These are phyloP conservation scores for Knufia fluminis DNA, from an alignment of 2,329 filamentous ascomycete species.

Conservation along the genomic window DNA sequence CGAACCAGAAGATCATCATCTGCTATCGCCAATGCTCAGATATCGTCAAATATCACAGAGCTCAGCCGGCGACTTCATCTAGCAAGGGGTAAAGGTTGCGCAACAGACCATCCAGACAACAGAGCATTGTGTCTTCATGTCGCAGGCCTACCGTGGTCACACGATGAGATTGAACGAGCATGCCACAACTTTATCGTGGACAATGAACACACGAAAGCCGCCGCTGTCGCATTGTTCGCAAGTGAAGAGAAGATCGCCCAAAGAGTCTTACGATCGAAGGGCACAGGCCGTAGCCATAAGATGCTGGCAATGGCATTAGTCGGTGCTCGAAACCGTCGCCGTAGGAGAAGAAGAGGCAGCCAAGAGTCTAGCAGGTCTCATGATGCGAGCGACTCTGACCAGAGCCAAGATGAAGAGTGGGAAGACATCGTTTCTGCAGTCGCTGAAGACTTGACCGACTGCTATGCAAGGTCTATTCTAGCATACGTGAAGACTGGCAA, in stretches of 20 bases:
- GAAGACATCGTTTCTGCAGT: slow-evolving; percentile 54
- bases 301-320: slow-evolving; percentile 46
- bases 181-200: slow-evolving; percentile 44
- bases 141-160: slow-evolving; percentile 49
- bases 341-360: not conserved
- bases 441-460: slow-evolving; percentile 52
- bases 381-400: slow-evolving; percentile 18
- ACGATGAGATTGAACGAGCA: slow-evolving; percentile 39
- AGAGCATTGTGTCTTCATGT: slow-evolving; percentile 52
- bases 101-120: slow-evolving; percentile 46
- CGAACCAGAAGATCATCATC: slow-evolving; percentile 19
- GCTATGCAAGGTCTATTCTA: slow-evolving; percentile 53
- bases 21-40: slow-evolving; percentile 35
- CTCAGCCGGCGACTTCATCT: slow-evolving; percentile 44
- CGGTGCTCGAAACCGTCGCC: slow-evolving; percentile 30
- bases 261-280: slow-evolving; percentile 45
- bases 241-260: slow-evolving; percentile 51
- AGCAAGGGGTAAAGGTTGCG: slow-evolving; percentile 41
- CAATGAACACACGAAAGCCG: slow-evolving; percentile 52
- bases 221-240: slow-evolving; percentile 53
- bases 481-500: slow-evolving; percentile 51
- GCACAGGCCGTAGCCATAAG: slow-evolving; percentile 46
- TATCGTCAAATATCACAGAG: slow-evolving; percentile 37
- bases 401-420: slow-evolving; percentile 47
- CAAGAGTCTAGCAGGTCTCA: not conserved